Evolutionary conservation across 768 basidiomycete species (phyloP).

Genomic region (Tulasnella sp.): DNA sequence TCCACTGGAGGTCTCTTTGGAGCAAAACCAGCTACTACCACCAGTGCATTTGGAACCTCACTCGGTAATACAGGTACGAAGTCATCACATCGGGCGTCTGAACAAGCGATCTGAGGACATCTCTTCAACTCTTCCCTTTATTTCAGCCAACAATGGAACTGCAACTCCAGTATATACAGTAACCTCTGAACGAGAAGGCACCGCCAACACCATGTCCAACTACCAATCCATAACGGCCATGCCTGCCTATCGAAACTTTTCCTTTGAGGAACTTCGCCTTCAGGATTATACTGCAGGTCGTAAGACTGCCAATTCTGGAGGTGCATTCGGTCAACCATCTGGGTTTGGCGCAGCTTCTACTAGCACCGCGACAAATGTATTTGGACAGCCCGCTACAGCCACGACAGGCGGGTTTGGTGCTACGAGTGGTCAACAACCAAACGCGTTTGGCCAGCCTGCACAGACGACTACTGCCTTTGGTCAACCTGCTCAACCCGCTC

Average conservation of each 20-base stretch:
- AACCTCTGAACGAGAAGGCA: conserved; percentile 54
- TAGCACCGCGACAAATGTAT: conserved; percentile 5
- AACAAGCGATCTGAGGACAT: conserved; percentile 18
- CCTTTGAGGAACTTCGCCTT: conserved; percentile 65
- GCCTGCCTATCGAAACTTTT: conserved; percentile 63
- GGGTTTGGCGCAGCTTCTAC: conserved; percentile 6
- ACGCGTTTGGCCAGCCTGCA: conserved; percentile 43
- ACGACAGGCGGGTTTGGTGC: conserved; percentile 43
- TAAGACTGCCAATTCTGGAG: conserved; percentile 37
- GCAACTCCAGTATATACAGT: conserved; percentile 48
- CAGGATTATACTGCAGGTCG: conserved; percentile 68
- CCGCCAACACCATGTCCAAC: conserved; percentile 36
- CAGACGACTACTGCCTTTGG: conserved; percentile 42
- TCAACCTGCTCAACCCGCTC: conserved; percentile 32
- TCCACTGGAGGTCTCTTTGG: conserved; percentile 46
- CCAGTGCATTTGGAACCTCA: conserved; percentile 34
- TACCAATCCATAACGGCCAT: conserved; percentile 76
- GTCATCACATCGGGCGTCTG: conserved; percentile 18
- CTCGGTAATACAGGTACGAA: conserved; percentile 21
- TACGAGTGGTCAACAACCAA: conserved; percentile 46
- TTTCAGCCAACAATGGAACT: conserved; percentile 37
- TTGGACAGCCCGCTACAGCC: conserved; percentile 16
- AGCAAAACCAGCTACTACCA: conserved; percentile 30
- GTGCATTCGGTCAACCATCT: not conserved
- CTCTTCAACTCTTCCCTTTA: conserved; percentile 11